These are phyloP conservation scores for Musa schizocarpa DNA, from an alignment of 176 grass and related monocot species.

Conservation along the genomic window DNA sequence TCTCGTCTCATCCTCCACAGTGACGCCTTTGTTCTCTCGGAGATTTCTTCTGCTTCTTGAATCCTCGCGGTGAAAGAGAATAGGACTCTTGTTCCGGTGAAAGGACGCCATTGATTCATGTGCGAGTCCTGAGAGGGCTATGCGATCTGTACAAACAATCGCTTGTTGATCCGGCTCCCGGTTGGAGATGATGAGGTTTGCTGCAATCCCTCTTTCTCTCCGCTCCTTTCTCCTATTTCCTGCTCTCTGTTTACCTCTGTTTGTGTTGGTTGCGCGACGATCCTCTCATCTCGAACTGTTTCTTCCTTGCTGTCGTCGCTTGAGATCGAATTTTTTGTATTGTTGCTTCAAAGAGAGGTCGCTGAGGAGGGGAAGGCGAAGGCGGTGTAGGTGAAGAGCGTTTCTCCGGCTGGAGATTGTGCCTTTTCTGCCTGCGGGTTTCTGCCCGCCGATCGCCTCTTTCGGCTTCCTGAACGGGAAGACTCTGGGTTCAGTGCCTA, in stretches of 20 bases:
- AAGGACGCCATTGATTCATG: not conserved
- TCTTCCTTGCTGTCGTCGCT: not conserved
- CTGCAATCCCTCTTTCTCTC: not conserved
- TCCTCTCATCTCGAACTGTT: not conserved
- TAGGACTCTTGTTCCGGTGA: not conserved
- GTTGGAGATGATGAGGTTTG: constrained; percentile 2
- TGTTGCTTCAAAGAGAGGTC: not conserved
- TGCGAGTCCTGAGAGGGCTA: not conserved
- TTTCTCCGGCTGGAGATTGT: not conserved
- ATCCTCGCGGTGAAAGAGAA: not conserved
- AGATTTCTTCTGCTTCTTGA: not conserved
- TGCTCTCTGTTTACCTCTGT: not conserved
- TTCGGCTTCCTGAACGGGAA: not conserved
- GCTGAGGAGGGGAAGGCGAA: not conserved
- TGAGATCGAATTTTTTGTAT: constrained; percentile 1
- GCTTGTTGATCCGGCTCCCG: not conserved
- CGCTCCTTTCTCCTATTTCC: not conserved
- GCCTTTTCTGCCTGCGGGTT: not conserved
- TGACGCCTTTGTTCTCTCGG: not conserved
- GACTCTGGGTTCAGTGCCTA: not conserved
- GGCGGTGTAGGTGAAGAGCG: not conserved
- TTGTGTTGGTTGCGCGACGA: not conserved
- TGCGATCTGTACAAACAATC: not conserved
- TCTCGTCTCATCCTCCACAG: no score
- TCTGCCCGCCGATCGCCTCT: constrained; percentile 4